These are phyloP conservation scores for Macrophomina phaseolina DNA, from an alignment of 2,329 filamentous ascomycete species.

Conservation along the genomic window DNA sequence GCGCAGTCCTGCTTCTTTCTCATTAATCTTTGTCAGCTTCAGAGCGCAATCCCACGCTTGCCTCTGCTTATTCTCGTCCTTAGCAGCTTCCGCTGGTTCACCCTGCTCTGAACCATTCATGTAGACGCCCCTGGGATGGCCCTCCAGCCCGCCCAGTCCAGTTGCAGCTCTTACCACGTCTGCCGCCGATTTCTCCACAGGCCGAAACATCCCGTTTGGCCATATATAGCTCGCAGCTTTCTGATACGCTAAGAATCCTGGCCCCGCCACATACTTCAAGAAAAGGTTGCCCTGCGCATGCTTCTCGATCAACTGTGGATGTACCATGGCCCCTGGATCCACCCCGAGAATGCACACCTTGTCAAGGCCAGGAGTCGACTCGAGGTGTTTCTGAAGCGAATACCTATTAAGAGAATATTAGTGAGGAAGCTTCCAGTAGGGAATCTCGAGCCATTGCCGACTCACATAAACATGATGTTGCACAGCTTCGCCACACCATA, in stretches of 20 bases:
- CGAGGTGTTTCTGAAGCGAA: not conserved
- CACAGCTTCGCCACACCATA: slow-evolving; percentile 21
- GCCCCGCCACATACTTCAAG: not conserved
- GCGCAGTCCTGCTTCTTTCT: not conserved
- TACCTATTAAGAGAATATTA: not conserved
- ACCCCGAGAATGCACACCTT: slow-evolving; percentile 5
- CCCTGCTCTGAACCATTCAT: slow-evolving; percentile 8
- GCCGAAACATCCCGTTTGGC: slow-evolving; percentile 8
- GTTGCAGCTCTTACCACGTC: slow-evolving; percentile 18
- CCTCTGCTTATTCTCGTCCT: slow-evolving; percentile 4
- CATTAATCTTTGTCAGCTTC: not conserved
- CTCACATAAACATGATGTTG: slow-evolving; percentile 21
- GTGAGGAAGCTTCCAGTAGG: not conserved
- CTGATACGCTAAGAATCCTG: not conserved
- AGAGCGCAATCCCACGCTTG: slow-evolving; percentile 15
- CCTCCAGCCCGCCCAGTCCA: not conserved
- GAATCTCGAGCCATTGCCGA: not conserved
- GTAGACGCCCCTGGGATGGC: slow-evolving; percentile 5
- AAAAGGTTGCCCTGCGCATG: not conserved
- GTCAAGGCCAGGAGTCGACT: not conserved
- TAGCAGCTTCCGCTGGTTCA: not conserved
- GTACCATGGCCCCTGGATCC: slow-evolving; percentile 11
- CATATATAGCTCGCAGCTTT: not conserved
- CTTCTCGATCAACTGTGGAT: not conserved
- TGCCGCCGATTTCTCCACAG: slow-evolving; percentile 7